Conservation (phyloP, 2,329 filamentous ascomycete genomes). For the Knufia fluminis region DNA sequence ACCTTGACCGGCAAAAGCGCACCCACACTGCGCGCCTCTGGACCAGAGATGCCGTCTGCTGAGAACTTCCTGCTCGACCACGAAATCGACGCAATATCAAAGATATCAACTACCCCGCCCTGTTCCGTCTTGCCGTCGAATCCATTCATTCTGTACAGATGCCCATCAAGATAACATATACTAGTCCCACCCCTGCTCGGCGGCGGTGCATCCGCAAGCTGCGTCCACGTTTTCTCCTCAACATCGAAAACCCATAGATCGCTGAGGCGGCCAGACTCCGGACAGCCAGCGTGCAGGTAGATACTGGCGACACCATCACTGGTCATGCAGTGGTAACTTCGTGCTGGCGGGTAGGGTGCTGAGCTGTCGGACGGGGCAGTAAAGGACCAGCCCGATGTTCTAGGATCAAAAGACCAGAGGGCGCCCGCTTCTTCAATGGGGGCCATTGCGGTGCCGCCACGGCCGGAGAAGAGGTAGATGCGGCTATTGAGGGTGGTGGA, state of each 20-base stretch:
- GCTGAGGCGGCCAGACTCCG: constrained; percentile 51
- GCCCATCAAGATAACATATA: constrained; percentile 54
- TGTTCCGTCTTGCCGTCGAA: constrained; percentile 63
- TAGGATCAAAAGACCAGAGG: constrained; percentile 67
- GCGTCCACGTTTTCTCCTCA: constrained; percentile 53
- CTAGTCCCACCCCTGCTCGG: constrained; percentile 58
- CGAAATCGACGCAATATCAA: constrained; percentile 28
- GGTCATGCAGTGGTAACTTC: constrained; percentile 61
- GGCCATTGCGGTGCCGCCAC: constrained; percentile 58
- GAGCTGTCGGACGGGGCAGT: constrained; percentile 46
- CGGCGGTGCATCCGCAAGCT: constrained; percentile 58
- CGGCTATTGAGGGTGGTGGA: constrained; percentile 57
- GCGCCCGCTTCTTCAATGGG: constrained; percentile 65
- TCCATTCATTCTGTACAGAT: constrained; percentile 70
- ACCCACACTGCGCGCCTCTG: constrained; percentile 43
- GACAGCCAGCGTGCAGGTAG: constrained; percentile 68
- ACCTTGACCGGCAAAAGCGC: constrained; percentile 36
- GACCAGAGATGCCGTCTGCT: constrained; percentile 39
- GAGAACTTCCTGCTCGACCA: constrained; percentile 32
- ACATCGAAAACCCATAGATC: constrained; percentile 77
- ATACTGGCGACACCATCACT: constrained; percentile 58
- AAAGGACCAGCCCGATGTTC: constrained; percentile 53
- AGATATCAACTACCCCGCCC: constrained; percentile 63
- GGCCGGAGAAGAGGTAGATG: constrained; percentile 75
- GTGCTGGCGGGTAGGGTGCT: constrained; percentile 48